Evolutionary conservation across 495 filamentous ascomycete genomes (phyloP).

Genomic region (Penicillium macrosclerotiorum): DNA sequence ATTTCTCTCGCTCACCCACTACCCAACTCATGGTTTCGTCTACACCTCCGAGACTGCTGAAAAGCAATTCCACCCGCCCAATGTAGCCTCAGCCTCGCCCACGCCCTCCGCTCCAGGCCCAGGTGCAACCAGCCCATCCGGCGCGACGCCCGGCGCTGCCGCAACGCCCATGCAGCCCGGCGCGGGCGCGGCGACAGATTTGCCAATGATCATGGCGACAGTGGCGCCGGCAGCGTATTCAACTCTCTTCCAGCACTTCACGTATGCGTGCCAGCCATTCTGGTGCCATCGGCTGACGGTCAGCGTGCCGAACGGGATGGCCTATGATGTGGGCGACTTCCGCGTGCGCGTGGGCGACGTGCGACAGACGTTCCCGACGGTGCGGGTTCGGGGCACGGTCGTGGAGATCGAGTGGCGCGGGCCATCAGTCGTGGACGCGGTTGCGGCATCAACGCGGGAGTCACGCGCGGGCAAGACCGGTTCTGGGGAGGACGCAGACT

Average conservation of each 20-base stretch:
- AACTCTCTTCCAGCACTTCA: conserved; percentile 44
- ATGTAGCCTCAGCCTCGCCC: conserved; percentile 1
- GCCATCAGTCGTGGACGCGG: conserved; percentile 35
- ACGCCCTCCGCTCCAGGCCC: neutral
- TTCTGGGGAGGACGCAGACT: conserved; percentile 19
- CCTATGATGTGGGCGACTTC: conserved; percentile 48
- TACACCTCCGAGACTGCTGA: conserved; percentile 39
- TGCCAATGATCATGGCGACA: conserved; percentile 42
- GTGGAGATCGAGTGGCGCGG: conserved; percentile 46
- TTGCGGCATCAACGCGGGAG: conserved; percentile 3
- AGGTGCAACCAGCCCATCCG: neutral
- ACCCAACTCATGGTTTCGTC: conserved; percentile 43
- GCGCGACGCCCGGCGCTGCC: neutral
- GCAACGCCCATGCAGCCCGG: neutral
- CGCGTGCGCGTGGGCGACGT: conserved; percentile 45
- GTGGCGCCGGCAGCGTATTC: conserved; percentile 31
- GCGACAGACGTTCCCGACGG: conserved; percentile 39
- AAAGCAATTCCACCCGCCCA: conserved; percentile 11
- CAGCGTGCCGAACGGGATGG: conserved; percentile 35
- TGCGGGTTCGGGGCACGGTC: conserved; percentile 38
- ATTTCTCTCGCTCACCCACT: conserved; percentile 42
- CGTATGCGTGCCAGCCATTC: conserved; percentile 45
- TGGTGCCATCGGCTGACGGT: conserved; percentile 45
- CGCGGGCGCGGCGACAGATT: neutral
- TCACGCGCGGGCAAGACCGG: neutral